phyloP scores from a whole-genome alignment of 2,329 filamentous ascomycete species.

The Diaporthe citri region DNA sequence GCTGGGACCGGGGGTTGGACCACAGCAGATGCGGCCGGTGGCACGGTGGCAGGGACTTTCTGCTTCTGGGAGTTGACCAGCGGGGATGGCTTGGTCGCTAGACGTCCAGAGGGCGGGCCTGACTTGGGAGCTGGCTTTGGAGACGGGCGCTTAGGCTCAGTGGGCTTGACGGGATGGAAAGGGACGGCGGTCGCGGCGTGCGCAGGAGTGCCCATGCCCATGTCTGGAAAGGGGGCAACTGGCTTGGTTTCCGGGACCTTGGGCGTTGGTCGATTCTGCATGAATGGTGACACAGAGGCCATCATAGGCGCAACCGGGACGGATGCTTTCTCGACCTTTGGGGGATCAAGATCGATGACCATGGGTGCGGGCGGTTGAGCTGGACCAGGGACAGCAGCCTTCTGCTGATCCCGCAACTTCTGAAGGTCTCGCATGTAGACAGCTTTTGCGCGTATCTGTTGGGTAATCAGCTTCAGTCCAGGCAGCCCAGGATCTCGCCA shows the following conservation, averaged over 20 bases:
- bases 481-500: not conserved
- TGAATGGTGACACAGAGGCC: constrained; percentile 36
- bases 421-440: constrained; percentile 39
- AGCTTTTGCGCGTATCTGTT: constrained; percentile 38
- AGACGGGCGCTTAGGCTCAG: constrained; percentile 35
- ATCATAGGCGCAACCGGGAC: constrained; percentile 39
- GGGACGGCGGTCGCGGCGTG: constrained; percentile 18
- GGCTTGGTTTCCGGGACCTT: constrained; percentile 34
- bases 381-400: constrained; percentile 14
- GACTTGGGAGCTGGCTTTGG: constrained; percentile 35
- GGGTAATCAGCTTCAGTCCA: constrained; percentile 17
- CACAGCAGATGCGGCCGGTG: constrained; percentile 30
- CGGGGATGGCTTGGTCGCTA: constrained; percentile 37
- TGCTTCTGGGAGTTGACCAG: constrained; percentile 38
- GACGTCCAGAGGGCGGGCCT: constrained; percentile 34
- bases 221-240: constrained; percentile 40
- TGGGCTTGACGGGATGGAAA: constrained; percentile 31
- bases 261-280: constrained; percentile 32
- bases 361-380: constrained; percentile 40
- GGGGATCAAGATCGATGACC: constrained; percentile 38
- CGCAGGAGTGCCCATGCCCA: constrained; percentile 35
- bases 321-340: constrained; percentile 32
- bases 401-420: constrained; percentile 34
- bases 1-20: not conserved
- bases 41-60: constrained; percentile 31